Base-by-base conservation (phyloP, 2,329 filamentous ascomycete species). In the Phoma herbarum region DNA sequence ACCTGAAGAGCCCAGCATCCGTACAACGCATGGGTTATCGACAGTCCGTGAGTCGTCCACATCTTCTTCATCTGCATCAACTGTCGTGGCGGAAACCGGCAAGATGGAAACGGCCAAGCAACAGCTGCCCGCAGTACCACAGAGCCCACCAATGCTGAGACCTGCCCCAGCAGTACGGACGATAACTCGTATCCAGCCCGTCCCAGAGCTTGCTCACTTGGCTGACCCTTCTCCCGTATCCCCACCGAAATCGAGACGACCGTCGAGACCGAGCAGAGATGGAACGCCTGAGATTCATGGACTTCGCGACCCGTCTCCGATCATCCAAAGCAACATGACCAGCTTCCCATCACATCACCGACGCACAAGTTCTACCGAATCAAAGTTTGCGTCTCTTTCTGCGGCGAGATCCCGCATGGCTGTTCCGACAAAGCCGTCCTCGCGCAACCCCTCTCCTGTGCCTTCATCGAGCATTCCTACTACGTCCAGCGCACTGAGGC, bases 21-120 rank as follows among this genome's bases (percentile, higher is more conserved):
- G 80, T 23, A 84, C 88, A 44, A 80, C 82, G 11, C 82, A 85
- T 59, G 86, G 85, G 4, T 81, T 92, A 35, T 83, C 88, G 33
- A 84, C 86, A 6, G 86, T 92, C 6, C 84, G 88, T 53, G 90
- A 93, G 71, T 89, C 89, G 1, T 79, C 87, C 5, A 89, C 84
- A 22, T 92, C 90, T 1, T 92, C 90, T 0, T 92, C 90, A 0
- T 91, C 89, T 5, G 86, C 85, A 60, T 91, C 89, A 7, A 91
- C 88, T 2, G 84, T 90, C 9, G 83, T 86, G 31, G 83, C 80
- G 16, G 82, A 80, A 23, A 81, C 81, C 12, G 81, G 74, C 60
- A 82, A 57, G 75, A 77, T 78, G 11, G 78, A 75, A 62, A 69
- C 73, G 42, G 73, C 74, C 6, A 60, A 67, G 29, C 56, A 62